Evolutionary conservation across 2,329 filamentous ascomycete species (phyloP), one percentile per base, ranked within the genome.

Genomic region (Calycina marina): DNA sequence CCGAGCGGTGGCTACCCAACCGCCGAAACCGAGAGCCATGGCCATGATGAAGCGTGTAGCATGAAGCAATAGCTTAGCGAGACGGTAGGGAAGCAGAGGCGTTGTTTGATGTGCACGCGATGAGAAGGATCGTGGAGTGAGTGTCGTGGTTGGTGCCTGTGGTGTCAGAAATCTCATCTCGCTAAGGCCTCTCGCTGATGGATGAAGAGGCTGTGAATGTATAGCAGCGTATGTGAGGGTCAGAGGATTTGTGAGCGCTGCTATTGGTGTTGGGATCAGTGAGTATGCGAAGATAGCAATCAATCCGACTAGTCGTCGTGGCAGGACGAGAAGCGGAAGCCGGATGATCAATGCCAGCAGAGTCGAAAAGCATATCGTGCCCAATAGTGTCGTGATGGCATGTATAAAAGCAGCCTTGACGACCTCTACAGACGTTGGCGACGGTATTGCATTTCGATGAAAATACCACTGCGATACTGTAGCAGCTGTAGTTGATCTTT

Each of bases 391-490:
- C 11, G 83, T 86, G 10, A 72, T 63, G 3, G 86, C 78, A 57
- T 98, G 90, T 30, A 66, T 64, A 27, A 93, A 62, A 10, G 86
- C 88, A 5, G 86, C 88, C 39, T 72, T 65, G 15, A 96, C 84
- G 29, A 96, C 78, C 34, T 86, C 77, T 35, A 69, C 66, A 1
- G 84, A 86, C 1, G 82, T 75, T 2, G 85, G 76, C 6, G 77
- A 65, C 4, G 88, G 84, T 8, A 76, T 69, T 4, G 76, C 74
- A 46, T 92, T 80, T 40, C 90, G 83, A 56, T 96, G 88, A 56
- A 96, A 98, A 57, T 98, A 98, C 90, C 90, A 98, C 56, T 98
- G 90, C 25, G 84, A 93, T 14, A 96, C 88, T 1, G 88, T 93
- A 8, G 90, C 90, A 14, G 85, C 88, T 10, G 88, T 93, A 11